These are phyloP conservation scores for Pseudopyricularia cyperi DNA, from an alignment of 2,329 filamentous ascomycete species.

Conservation along the genomic window DNA sequence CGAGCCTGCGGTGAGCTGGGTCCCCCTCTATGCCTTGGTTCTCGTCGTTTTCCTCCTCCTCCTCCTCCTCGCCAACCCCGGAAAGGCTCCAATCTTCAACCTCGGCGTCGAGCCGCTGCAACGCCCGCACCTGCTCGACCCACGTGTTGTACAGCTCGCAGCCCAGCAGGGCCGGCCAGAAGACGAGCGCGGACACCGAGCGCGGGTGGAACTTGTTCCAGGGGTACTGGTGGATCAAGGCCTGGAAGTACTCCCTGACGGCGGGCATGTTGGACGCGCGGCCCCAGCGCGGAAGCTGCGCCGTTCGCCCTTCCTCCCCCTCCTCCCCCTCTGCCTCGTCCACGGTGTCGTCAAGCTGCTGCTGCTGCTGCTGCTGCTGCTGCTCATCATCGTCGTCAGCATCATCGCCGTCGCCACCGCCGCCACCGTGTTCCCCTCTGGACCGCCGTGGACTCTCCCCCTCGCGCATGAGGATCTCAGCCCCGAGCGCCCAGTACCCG, in stretches of 20 bases:
- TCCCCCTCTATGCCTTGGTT: constrained; percentile 6
- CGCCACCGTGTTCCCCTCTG: neutral
- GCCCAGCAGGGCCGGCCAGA: constrained; percentile 70
- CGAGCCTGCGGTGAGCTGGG: constrained; percentile 5
- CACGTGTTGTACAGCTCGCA: constrained; percentile 69
- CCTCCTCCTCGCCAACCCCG: constrained; percentile 12
- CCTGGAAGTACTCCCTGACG: constrained; percentile 56
- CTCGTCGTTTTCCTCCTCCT: constrained; percentile 10
- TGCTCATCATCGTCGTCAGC: constrained; percentile 4
- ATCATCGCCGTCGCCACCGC: neutral
- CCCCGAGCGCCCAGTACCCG: constrained; percentile 70
- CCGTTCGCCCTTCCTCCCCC: constrained; percentile 1
- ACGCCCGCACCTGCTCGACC: constrained; percentile 37
- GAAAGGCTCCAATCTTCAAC: constrained; percentile 15
- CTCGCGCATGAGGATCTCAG: constrained; percentile 65
- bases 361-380: constrained; percentile 2
- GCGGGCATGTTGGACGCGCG: constrained; percentile 29
- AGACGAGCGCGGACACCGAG: constrained; percentile 54
- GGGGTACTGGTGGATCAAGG: constrained; percentile 64
- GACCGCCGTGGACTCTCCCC: constrained; percentile 20
- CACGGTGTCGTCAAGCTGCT: neutral
- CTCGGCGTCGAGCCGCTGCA: constrained; percentile 21
- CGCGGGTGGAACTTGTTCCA: constrained; percentile 49
- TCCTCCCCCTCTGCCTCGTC: constrained; percentile 5
- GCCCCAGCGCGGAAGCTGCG: constrained; percentile 22